Evolutionary conservation across 257 asterid species (phyloP).

Genomic region (Echites panduratus): DNA sequence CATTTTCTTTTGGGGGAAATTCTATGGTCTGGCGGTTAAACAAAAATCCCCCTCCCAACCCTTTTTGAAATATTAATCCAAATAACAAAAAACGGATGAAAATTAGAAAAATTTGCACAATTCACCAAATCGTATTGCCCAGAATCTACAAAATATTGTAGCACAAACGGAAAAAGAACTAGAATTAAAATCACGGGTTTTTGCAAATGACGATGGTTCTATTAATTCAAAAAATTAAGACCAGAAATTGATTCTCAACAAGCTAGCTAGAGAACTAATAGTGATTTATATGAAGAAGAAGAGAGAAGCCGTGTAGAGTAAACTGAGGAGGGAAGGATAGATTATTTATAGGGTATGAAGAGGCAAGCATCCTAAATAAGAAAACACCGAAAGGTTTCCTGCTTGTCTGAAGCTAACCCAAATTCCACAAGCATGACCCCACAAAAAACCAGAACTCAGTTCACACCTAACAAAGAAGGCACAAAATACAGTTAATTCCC

Average conservation of each 20-base stretch:
- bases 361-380: conserved; percentile 13
- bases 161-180: not conserved
- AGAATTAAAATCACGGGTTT: not conserved
- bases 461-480: conserved; percentile 18
- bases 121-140: not conserved
- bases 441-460: conserved; percentile 21
- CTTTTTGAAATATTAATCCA: conserved; percentile 2
- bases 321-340: conserved; percentile 13
- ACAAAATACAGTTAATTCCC: conserved; percentile 18
- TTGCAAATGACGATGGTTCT: conserved; percentile 6
- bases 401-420: conserved; percentile 36
- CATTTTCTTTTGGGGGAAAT: conserved; percentile 28
- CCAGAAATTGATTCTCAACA: not conserved
- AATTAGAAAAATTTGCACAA: not conserved
- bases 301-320: conserved; percentile 28
- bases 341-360: conserved; percentile 29
- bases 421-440: conserved; percentile 40
- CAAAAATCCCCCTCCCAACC: conserved; percentile 16
- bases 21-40: conserved; percentile 4
- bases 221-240: conserved; percentile 4
- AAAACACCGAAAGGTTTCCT: conserved; percentile 31
- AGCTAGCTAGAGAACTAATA: not conserved
- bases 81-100: not conserved
- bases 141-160: not conserved
- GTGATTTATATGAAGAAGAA: conserved; percentile 3